Conservation (phyloP, 371 early-diverging fungal species). For the Enterospora canceri region DNA sequence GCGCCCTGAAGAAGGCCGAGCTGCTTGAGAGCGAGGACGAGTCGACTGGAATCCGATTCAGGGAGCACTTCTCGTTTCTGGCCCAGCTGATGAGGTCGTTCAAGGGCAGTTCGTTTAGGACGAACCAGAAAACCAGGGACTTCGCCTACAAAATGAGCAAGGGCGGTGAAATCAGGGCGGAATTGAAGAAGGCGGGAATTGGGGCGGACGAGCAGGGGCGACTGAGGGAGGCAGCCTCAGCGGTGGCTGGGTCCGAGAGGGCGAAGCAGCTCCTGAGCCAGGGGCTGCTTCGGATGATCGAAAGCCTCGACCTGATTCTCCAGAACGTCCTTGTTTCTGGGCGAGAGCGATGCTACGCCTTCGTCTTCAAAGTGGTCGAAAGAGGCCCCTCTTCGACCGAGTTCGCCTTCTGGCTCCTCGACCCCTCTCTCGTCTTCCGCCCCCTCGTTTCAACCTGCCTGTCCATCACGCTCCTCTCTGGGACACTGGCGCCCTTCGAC, state of each 20-base stretch:
- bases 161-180: conserved; percentile 26
- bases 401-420: conserved; percentile 55
- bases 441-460: conserved; percentile 47
- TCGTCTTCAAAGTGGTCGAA: conserved; percentile 3
- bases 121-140: not conserved
- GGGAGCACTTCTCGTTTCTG: conserved; percentile 7
- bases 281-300: conserved; percentile 11
- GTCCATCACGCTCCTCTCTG: conserved; percentile 68
- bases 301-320: conserved; percentile 28
- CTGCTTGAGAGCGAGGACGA: conserved; percentile 1
- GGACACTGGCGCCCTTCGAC: conserved; percentile 67
- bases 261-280: conserved; percentile 23
- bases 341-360: conserved; percentile 22
- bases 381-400: conserved; percentile 2
- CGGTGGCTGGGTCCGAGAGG: conserved; percentile 25
- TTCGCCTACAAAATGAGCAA: conserved; percentile 10
- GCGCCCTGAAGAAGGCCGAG: conserved; percentile 13
- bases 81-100: conserved; percentile 24
- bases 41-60: conserved; percentile 4
- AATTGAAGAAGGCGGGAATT: conserved; percentile 41
- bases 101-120: not conserved
- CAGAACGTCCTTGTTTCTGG: conserved; percentile 16
- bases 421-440: conserved; percentile 56
- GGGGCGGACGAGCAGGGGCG: conserved; percentile 3
- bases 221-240: conserved; percentile 14